Conservation (phyloP, 2,329 filamentous ascomycete genomes). For the Fusarium bulbicola region DNA sequence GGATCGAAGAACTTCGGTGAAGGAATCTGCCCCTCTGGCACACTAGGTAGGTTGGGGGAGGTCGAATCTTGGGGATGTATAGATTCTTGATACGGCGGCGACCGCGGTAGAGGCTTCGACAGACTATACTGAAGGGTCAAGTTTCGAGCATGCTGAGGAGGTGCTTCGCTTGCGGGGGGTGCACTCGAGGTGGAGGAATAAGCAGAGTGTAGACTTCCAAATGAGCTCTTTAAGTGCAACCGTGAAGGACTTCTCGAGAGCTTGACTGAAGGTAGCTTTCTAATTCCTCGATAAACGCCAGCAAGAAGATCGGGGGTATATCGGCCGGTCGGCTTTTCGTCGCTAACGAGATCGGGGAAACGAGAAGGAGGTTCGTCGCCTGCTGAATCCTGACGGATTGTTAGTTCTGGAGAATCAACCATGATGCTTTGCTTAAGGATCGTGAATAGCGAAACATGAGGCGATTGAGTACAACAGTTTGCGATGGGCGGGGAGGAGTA, state of each 20-base stretch:
- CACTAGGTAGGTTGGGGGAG: constrained; percentile 40
- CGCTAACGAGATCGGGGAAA: constrained; percentile 57
- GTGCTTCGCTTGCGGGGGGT: constrained; percentile 26
- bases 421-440: constrained; percentile 32
- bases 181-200: constrained; percentile 32
- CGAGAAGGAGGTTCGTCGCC: constrained; percentile 49
- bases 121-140: constrained; percentile 66
- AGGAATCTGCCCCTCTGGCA: constrained; percentile 45
- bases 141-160: constrained; percentile 61
- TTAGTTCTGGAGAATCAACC: constrained; percentile 45
- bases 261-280: constrained; percentile 56
- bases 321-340: constrained; percentile 49
- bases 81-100: constrained; percentile 50
- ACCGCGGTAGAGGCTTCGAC: constrained; percentile 65
- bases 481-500: constrained; percentile 1
- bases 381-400: constrained; percentile 43
- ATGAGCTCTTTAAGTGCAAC: constrained; percentile 48
- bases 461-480: constrained; percentile 7
- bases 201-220: constrained; percentile 27
- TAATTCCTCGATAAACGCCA: constrained; percentile 62
- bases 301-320: constrained; percentile 58
- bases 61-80: constrained; percentile 47
- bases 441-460: constrained; percentile 27
- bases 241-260: constrained; percentile 57
- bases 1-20: constrained; percentile 37